Base-by-base conservation (phyloP, 306 rosid species). In the Prunus salicina region DNA sequence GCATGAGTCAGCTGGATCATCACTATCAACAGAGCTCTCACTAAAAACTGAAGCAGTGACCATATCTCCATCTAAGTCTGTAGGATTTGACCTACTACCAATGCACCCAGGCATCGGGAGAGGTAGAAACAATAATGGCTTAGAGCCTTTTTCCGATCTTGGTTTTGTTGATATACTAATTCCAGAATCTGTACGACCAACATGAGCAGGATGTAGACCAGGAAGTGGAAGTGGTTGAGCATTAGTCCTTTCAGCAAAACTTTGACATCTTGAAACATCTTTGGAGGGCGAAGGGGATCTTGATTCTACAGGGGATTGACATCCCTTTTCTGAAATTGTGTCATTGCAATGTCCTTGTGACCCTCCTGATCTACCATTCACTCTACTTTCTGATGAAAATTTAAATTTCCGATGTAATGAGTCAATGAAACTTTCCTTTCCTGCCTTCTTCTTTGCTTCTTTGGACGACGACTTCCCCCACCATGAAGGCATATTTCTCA, bases 211-310 rank as follows among this genome's bases (percentile, higher is more conserved):
- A 73, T 83, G 89, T 78, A 72, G 81, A n/a, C 86, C 82, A 72
- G 99, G 99, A 83, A 89, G 98, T 22, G 99, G 99, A 70, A 96
- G 97, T 57, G 97, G 97, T 63, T 92, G 98, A 81, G 98, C 87
- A 86, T 53, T 86, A 71, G 90, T 81, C 82, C 99, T 91, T 82
- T 91, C 98, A 30, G 85, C 87, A 86, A 95, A 95, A 87, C 99
- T 96, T 84, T 92, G 99, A 84, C 96, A 91, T 88, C 99, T 89
- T 47, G 83, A 83, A 41, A 96, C 99, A 60, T 81, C 50, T 85
- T 89, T 96, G 83, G 96, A 91, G 72, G 99, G 98, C 9, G 99
- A 96, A 75, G 98, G 91, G 3, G 97, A 93, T 83, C 96, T 87
- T 78, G 98, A 89, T 80, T 75, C 91, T 72, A 66, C 56, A 38